These are phyloP conservation scores for Candida dubliniensis DNA, from an alignment of 1,139 yeast species.

Conservation along the genomic window DNA sequence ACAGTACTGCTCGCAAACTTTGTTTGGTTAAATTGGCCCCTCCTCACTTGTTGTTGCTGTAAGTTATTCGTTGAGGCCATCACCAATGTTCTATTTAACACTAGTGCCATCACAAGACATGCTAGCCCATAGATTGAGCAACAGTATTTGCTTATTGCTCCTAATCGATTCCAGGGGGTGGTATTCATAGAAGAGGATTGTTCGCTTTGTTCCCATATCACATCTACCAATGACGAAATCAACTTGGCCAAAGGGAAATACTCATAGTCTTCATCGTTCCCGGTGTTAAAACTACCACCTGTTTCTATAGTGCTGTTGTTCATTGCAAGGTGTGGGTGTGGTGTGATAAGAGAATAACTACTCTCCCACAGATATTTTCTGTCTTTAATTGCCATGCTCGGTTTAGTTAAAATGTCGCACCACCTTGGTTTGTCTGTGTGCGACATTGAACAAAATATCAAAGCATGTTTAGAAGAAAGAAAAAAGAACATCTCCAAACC, in stretches of 20 bases:
- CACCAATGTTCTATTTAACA: slow-evolving; percentile 63
- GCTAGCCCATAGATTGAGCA: slow-evolving; percentile 38
- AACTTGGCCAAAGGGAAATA: slow-evolving; percentile 14
- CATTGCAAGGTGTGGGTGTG: neutral
- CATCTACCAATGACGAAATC: slow-evolving; percentile 22
- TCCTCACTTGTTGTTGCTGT: slow-evolving; percentile 23
- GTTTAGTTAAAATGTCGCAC: neutral
- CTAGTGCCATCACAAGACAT: slow-evolving; percentile 62
- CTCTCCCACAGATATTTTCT: too few relatives aligned
- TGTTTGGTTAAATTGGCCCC: slow-evolving; percentile 4
- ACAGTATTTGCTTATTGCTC: slow-evolving; percentile 29
- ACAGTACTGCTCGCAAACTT: slow-evolving; percentile 15
- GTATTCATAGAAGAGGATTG: slow-evolving; percentile 11
- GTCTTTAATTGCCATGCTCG: neutral
- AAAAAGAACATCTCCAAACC: neutral
- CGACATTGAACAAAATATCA: neutral
- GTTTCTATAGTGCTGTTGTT: slow-evolving; percentile 1
- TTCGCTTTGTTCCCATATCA: slow-evolving; percentile 26
- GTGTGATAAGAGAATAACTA: neutral
- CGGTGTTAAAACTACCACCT: neutral
- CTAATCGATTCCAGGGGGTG: slow-evolving; percentile 18
- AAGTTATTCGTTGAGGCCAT: slow-evolving; percentile 60
- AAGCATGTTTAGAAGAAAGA: neutral
- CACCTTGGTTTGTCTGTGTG: neutral
- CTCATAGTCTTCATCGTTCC: slow-evolving; percentile 10